Evolutionary conservation across 2,329 filamentous ascomycete genomes (phyloP).

Genomic region (Penicillium sclerotigenum): DNA sequence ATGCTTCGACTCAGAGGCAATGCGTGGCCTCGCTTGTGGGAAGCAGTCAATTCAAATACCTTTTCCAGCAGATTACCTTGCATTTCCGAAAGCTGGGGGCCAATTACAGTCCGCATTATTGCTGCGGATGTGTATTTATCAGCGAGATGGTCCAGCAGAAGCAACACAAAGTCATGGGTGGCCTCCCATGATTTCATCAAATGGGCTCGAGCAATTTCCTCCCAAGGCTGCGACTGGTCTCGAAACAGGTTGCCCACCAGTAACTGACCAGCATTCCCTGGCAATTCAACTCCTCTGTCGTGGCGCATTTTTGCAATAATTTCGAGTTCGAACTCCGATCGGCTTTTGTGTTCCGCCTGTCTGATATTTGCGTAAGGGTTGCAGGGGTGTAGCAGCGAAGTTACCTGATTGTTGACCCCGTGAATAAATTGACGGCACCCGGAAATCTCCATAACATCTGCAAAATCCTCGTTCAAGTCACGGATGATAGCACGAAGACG

Average conservation of each 20-base stretch:
- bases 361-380: background rate
- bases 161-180: constrained; percentile 18
- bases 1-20: constrained; percentile 14
- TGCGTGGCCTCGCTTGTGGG: constrained; percentile 24
- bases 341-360: background rate
- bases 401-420: background rate
- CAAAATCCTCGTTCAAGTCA: constrained; percentile 28
- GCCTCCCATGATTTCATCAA: constrained; percentile 27
- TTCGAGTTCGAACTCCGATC: background rate
- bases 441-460: constrained; percentile 20
- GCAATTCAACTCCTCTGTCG: background rate
- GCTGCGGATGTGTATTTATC: constrained; percentile 22
- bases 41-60: constrained; percentile 23
- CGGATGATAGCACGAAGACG: constrained; percentile 30
- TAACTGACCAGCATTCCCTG: background rate
- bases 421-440: constrained; percentile 10
- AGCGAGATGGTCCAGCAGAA: constrained; percentile 25
- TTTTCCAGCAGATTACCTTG: constrained; percentile 19
- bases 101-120: constrained; percentile 20
- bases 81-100: constrained; percentile 24
- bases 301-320: background rate
- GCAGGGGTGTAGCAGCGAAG: background rate
- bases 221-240: constrained; percentile 30
- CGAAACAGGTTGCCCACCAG: background rate
- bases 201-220: constrained; percentile 24